phyloP scores from a whole-genome alignment of 2,329 filamentous ascomycete species.

The Neocucurbitaria cava region DNA sequence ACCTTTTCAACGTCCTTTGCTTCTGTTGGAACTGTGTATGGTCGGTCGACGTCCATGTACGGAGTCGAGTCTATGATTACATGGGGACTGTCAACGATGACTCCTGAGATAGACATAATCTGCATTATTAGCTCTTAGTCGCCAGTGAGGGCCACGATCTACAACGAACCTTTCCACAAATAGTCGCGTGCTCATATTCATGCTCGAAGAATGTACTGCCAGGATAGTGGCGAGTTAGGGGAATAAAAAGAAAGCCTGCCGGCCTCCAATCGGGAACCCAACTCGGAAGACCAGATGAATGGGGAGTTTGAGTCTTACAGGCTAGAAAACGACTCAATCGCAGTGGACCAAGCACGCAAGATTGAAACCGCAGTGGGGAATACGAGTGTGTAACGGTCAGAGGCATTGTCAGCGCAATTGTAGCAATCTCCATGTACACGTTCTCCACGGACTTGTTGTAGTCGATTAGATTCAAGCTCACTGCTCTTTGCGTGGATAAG shows the following conservation, averaged over 20 bases:
- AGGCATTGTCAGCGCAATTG: background rate
- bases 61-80: background rate
- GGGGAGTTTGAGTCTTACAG: background rate
- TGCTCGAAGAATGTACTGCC: background rate
- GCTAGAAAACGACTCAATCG: background rate
- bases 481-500: constrained; percentile 8
- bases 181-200: background rate
- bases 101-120: background rate
- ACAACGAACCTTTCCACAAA: background rate
- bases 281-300: constrained; percentile 7
- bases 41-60: background rate
- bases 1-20: background rate
- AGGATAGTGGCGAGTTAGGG: background rate
- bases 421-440: background rate
- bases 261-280: constrained; percentile 19
- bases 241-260: constrained; percentile 2
- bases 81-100: background rate
- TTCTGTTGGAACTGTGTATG: background rate
- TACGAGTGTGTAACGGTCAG: background rate
- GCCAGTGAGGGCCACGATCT: background rate
- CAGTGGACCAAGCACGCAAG: background rate
- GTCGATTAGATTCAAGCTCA: constrained; percentile 8
- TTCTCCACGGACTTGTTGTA: background rate
- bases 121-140: background rate
- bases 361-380: background rate